Conservation (phyloP, 768 basidiomycete genomes). For the Kwoniella botswanensis region DNA sequence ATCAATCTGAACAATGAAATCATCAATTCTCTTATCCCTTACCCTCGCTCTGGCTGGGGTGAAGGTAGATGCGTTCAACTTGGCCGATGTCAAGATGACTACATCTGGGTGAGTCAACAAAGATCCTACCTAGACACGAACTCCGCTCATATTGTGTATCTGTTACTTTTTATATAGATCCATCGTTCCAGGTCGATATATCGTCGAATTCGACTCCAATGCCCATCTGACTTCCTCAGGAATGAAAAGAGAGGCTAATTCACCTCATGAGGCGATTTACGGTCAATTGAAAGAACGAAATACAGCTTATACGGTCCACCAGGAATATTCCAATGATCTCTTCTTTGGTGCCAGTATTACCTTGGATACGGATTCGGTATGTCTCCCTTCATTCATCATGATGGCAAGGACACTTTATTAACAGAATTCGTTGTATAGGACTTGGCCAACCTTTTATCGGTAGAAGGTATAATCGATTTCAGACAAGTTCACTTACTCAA, state of each 20-base stretch:
- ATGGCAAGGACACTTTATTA: neutral
- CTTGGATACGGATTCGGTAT: conserved; percentile 59
- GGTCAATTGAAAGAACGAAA: conserved; percentile 47
- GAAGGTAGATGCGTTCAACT: conserved; percentile 16
- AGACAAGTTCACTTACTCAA: conserved; percentile 62
- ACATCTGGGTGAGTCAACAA: conserved; percentile 18
- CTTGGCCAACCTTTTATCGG: conserved; percentile 61
- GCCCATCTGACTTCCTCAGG: conserved; percentile 34
- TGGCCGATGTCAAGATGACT: conserved; percentile 17
- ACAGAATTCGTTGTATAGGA: conserved; percentile 58
- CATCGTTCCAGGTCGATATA: conserved; percentile 64
- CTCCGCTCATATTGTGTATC: no score
- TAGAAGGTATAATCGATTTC: conserved; percentile 65
- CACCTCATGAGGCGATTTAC: conserved; percentile 60
- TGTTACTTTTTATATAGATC: conserved; percentile 7
- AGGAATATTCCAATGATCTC: conserved; percentile 62
- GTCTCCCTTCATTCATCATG: neutral
- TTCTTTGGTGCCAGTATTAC: conserved; percentile 69
- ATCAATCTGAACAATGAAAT: conserved; percentile 10
- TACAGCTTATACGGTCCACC: conserved; percentile 42
- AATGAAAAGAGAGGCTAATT: conserved; percentile 16
- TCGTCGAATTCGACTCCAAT: conserved; percentile 65
- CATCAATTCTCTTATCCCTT: conserved; percentile 13
- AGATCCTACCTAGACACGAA: no score
- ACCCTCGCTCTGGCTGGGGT: neutral